phyloP scores from a whole-genome alignment of 2,329 filamentous ascomycete species.

The Helicocarpus griseus region DNA sequence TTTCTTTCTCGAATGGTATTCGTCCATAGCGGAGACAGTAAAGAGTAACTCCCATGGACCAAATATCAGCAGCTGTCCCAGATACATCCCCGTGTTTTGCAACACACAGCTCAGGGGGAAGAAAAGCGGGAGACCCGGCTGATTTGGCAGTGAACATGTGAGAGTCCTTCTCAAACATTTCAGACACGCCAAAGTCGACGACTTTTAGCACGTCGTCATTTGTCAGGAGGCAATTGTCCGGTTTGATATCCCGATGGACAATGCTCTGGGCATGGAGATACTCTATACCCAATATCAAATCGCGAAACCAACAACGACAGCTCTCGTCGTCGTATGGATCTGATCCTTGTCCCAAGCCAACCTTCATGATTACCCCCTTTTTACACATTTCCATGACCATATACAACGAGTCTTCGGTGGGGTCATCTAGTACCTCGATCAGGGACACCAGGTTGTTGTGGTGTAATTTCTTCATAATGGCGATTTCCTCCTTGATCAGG shows the following conservation, averaged over 20 bases:
- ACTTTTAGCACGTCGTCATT: conserved; percentile 91
- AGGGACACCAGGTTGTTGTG: conserved; percentile 89
- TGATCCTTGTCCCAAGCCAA: conserved; percentile 73
- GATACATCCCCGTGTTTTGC: conserved; percentile 78
- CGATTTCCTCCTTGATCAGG: conserved; percentile 90
- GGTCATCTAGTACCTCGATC: conserved; percentile 91
- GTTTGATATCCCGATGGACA: conserved; percentile 94
- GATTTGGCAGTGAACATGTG: conserved; percentile 90
- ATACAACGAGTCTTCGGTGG: conserved; percentile 89
- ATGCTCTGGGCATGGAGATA: conserved; percentile 92
- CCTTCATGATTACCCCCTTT: conserved; percentile 94
- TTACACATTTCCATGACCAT: conserved; percentile 99
- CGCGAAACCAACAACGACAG: conserved; percentile 87
- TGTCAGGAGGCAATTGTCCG: conserved; percentile 86
- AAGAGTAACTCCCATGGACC: conserved; percentile 95
- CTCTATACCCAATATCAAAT: conserved; percentile 89
- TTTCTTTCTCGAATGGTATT: conserved; percentile 73
- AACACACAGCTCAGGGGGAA: conserved; percentile 86
- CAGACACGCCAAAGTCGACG: conserved; percentile 96
- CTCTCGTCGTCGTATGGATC: conserved; percentile 73
- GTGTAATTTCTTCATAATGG: conserved; percentile 97
- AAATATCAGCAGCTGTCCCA: conserved; percentile 85
- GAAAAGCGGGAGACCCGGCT: conserved; percentile 86
- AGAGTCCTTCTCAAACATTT: conserved; percentile 87
- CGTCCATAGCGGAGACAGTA: conserved; percentile 85